Evolutionary conservation across 2,329 filamentous ascomycete genomes (phyloP), one percentile per base, ranked within the genome.

Genomic region (Massarina eburnea): DNA sequence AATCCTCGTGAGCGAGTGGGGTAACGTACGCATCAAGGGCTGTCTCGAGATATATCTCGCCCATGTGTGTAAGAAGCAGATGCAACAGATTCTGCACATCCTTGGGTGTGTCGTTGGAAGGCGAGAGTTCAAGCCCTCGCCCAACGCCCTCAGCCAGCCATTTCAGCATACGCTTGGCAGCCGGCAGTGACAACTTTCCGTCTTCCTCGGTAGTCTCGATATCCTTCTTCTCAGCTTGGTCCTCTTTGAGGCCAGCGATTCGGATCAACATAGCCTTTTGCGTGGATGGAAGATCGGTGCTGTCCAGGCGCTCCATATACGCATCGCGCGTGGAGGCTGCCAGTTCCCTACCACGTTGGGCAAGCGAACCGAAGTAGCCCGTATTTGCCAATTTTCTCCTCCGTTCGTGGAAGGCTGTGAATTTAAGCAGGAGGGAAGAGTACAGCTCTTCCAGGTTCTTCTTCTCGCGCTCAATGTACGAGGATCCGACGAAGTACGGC

Each of bases 121-220:
- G 86, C 19, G 89, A 91, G n/a, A 99, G 78, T 69, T 99, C 94
- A 8, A 99, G 78, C 0, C 91, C 90, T 52, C 94, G 81, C 30
- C 94, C 88, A 19, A 99, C 92, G 51, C 89, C 91, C 75, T 99
- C 94, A 2, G 94, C 94, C 32, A 99, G 76, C 94, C 94, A 99
- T 66, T 89, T 95, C 49, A 99, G 80, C 91, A 99, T 99, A 46
- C 94, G 83, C 73, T 97, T 97, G n/a, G 91, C 89, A 67, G 88
- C 91, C n/a, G 83, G 78, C 4, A 95, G 77, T 56, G 85, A 92
- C 20, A 97, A 76, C 45, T 84, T 79, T 26, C 94, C 94, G 62
- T 99, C 92, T 63, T 92, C 85, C 48, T 97, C 94, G 0, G 86
- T 85, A 24, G 97, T 88, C 65, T 95, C 91, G 46, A 95, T 90